A percentile compares a stretch with the other conserved stretches of the same genome.
Evolutionary conservation across 1,139 yeast genomes (phyloP).

Genomic region (Magnusiomyces suaveolens): DNA sequence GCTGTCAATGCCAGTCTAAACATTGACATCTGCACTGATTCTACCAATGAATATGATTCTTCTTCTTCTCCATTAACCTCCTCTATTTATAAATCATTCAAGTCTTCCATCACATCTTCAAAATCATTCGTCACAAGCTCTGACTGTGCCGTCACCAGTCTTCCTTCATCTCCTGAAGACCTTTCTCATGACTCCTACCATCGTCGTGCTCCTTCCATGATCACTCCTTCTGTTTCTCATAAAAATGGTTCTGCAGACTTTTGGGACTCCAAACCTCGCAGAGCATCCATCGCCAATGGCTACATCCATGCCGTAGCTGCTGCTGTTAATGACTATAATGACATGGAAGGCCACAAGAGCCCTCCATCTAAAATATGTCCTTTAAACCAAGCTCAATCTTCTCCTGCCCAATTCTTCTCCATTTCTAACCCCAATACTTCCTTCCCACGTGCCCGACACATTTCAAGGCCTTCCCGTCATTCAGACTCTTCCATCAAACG

Average conservation of each 20-base stretch:
- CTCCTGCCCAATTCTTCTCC: too few relatives aligned
- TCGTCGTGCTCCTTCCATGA: background rate
- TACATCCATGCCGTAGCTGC: slow-evolving; percentile 25
- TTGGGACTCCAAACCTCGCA: slow-evolving; percentile 19
- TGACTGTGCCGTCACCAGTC: background rate
- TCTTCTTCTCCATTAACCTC: background rate
- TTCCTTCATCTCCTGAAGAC: background rate
- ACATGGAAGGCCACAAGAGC: background rate
- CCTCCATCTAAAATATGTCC: background rate
- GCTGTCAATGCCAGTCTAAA: slow-evolving; percentile 51
- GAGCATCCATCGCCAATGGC: slow-evolving; percentile 27
- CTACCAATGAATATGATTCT: background rate
- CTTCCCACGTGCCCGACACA: too few relatives aligned
- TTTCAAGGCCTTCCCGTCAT: too few relatives aligned
- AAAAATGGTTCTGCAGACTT: background rate
- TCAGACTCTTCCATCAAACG: slow-evolving; percentile 3
- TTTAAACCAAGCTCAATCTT: slow-evolving; percentile 4
- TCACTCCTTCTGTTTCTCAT: background rate
- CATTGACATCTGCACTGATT: slow-evolving; percentile 32
- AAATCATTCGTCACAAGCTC: too few relatives aligned
- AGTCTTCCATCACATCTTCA: too few relatives aligned
- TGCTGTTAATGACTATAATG: slow-evolving; percentile 20
- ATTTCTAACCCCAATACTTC: too few relatives aligned
- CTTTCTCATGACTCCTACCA: background rate
- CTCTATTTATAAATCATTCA: background rate